Conservation (phyloP, 306 rosid species). For the Alnus rubra region DNA sequence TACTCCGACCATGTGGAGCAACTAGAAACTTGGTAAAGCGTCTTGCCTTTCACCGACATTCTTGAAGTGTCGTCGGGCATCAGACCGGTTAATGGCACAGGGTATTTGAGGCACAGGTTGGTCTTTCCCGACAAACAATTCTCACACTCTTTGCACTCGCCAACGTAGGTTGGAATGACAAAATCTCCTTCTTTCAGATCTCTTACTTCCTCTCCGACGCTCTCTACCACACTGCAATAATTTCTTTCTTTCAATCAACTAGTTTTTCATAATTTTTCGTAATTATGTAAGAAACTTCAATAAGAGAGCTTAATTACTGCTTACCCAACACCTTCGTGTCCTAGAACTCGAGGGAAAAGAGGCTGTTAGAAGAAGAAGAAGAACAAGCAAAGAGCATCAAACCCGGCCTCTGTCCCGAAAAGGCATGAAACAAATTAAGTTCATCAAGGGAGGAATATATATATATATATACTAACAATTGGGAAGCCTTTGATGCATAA, state of each 20-base stretch:
- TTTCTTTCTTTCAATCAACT: too few relatives aligned
- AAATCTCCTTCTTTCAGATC: slow-evolving; percentile 32
- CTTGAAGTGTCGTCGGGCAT: slow-evolving; percentile 33
- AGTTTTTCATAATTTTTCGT: too few relatives aligned
- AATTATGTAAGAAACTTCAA: background rate
- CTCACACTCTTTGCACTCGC: slow-evolving; percentile 39
- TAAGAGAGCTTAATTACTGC: background rate
- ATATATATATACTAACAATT: slow-evolving; percentile 25
- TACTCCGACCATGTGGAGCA: slow-evolving; percentile 46
- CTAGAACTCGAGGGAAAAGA: slow-evolving; percentile 49
- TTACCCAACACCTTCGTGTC: slow-evolving; percentile 72
- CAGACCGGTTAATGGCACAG: slow-evolving; percentile 2
- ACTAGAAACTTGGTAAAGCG: slow-evolving; percentile 22
- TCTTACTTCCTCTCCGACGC: slow-evolving; percentile 32
- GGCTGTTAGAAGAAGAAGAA: slow-evolving; percentile 27
- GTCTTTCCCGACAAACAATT: slow-evolving; percentile 29
- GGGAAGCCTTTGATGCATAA: slow-evolving; percentile 34
- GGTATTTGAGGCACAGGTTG: slow-evolving; percentile 36
- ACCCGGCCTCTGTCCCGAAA: too few relatives aligned
- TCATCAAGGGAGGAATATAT: too few relatives aligned
- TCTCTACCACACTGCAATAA: slow-evolving; percentile 31
- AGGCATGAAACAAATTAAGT: too few relatives aligned
- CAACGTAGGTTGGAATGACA: slow-evolving; percentile 33
- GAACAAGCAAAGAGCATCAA: background rate
- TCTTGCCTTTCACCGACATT: slow-evolving; percentile 23